Evolutionary conservation across 306 rosid genomes (phyloP), one percentile per base, ranked within the genome.

Genomic region (Acmispon strigosus): DNA sequence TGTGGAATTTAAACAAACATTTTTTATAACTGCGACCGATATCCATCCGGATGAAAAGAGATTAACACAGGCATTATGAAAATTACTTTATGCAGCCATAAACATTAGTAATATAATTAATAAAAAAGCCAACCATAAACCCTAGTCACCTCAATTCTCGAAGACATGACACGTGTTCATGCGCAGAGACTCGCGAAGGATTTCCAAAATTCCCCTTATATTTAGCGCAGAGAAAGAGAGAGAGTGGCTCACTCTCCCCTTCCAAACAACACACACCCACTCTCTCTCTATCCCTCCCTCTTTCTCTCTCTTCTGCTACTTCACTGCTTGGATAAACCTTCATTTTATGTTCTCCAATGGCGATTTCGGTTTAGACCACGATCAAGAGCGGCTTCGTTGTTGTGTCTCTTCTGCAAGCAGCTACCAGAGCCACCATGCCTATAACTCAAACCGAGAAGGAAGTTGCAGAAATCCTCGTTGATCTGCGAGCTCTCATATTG

Each of bases 131-230:
- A 55, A 7, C 41, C 39, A 51, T 70, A 75, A 83, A 80, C 90
- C 90, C 90, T 86, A 82, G 83, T 14, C 16, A 54, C 62, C 73
- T 67, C 82, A 73, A 74, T 83, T 80, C 18, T 72, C 69, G 56
- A 45, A 52, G 5, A 14, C 0, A 1, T 10, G 77, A 69, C 90
- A 81, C 90, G 90, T 86, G 90, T 86, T 32, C 83, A 41, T 7
- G 0, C 43, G 32, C 4, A 14, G 61, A 3, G 43, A 73, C 68
- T 65, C 43, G 22, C 44, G n/a, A 19, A 8, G 56, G 62, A 39
- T 64, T 82, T 36, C 62, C 7, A 10, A 32, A 19, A 41, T 16
- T 60, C 27, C 59, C 12, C 61, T 69, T 51, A 51, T 45, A 74
- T 44, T 14, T 8, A 8, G 11, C 37, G 10, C 60, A 57, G 3